Evolutionary conservation across 805 yeast genomes (phyloP).

Genomic region (Ogataea sp.): DNA sequence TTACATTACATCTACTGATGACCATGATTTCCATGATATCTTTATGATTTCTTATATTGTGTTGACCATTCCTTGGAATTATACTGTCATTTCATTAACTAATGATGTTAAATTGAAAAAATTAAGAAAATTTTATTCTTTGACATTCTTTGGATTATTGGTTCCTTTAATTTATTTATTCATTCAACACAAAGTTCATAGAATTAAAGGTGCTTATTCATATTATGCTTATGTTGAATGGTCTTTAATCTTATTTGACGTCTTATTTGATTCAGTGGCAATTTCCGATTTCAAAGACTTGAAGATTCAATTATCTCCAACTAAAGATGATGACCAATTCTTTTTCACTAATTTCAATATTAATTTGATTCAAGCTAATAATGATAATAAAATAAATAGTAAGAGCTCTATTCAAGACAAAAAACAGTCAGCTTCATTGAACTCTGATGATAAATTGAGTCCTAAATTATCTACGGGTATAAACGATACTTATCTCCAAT

Average conservation of each 20-base stretch:
- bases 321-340: conserved; percentile 29
- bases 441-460: conserved; percentile 2
- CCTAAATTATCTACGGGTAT: conserved; percentile 13
- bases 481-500: conserved; percentile 23
- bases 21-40: conserved; percentile 92
- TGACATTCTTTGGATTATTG: conserved; percentile 60
- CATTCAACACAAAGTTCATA: conserved; percentile 87
- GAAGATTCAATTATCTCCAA: conserved; percentile 35
- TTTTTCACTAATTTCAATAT: conserved; percentile 18
- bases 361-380: conserved; percentile 5
- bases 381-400: no score
- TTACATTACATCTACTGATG: conserved; percentile 93
- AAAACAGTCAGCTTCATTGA: background rate
- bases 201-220: conserved; percentile 89
- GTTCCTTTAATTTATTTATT: conserved; percentile 83
- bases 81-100: conserved; percentile 45
- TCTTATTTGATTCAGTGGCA: conserved; percentile 79
- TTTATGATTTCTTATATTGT: conserved; percentile 90
- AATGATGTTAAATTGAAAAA: conserved; percentile 41
- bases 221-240: conserved; percentile 93
- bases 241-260: conserved; percentile 76
- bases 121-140: conserved; percentile 45
- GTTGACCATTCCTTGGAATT: conserved; percentile 87
- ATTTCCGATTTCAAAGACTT: conserved; percentile 59
- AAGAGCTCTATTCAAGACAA: background rate